Conservation (phyloP, 192 early-diverging fungal genomes). For the Backusella mclennaniae region DNA sequence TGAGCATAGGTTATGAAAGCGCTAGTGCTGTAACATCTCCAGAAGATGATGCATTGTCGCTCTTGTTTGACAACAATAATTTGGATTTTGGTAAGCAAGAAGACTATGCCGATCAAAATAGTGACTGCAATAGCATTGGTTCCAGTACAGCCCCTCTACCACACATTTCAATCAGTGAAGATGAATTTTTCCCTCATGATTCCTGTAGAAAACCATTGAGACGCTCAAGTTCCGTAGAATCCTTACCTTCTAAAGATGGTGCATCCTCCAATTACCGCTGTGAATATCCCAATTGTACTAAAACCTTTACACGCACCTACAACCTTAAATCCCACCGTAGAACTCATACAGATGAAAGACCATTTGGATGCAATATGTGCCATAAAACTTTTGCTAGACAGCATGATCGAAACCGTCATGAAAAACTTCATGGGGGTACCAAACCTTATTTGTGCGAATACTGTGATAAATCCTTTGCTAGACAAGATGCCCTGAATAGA, state of each 20-base stretch:
- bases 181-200: background rate
- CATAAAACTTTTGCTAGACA: conserved; percentile 74
- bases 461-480: conserved; percentile 71
- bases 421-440: conserved; percentile 73
- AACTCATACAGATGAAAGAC: conserved; percentile 63
- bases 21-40: background rate
- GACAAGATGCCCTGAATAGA: conserved; percentile 69
- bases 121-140: background rate
- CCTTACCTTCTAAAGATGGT: background rate
- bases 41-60: background rate
- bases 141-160: background rate
- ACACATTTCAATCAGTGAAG: background rate
- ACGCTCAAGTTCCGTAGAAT: background rate
- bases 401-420: conserved; percentile 85
- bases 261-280: conserved; percentile 6
- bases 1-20: background rate
- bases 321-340: conserved; percentile 70
- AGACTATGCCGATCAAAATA: background rate
- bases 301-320: conserved; percentile 65
- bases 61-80: background rate
- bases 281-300: conserved; percentile 38
- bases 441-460: conserved; percentile 67
- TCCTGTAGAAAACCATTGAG: background rate
- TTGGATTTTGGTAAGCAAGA: conserved; percentile 7
- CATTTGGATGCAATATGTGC: conserved; percentile 66